Conservation (phyloP, 2,329 filamentous ascomycete genomes). For the Penicillium capsulatum region DNA sequence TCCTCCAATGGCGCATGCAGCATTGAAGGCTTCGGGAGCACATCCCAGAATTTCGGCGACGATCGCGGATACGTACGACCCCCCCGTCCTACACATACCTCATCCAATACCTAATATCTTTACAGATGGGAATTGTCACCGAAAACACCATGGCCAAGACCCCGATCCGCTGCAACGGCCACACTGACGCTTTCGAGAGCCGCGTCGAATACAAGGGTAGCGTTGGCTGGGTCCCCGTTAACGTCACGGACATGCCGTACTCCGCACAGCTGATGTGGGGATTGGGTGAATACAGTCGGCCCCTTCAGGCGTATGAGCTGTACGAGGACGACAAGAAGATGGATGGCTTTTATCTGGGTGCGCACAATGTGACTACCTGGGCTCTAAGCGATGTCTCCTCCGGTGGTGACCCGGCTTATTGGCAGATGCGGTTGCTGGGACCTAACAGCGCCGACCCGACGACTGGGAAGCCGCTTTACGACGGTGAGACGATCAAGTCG, state of each 20-base stretch:
- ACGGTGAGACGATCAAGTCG: slow-evolving; percentile 6
- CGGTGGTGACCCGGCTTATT: slow-evolving; percentile 5
- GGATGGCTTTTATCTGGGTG: slow-evolving; percentile 9
- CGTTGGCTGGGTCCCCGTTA: slow-evolving; percentile 4
- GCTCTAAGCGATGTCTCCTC: slow-evolving; percentile 1
- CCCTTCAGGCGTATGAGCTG: slow-evolving; percentile 6
- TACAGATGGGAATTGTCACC: slow-evolving; percentile 6
- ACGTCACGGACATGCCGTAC: slow-evolving; percentile 8
- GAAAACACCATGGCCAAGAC: slow-evolving; percentile 3
- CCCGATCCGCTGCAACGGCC: slow-evolving; percentile 7
- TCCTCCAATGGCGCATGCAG: slow-evolving; percentile 2
- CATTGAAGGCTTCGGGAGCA: slow-evolving; percentile 9
- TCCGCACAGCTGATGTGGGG: slow-evolving; percentile 7
- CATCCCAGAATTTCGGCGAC: background rate
- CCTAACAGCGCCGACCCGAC: slow-evolving; percentile 5
- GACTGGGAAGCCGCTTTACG: slow-evolving; percentile 1
- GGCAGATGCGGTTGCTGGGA: slow-evolving; percentile 6
- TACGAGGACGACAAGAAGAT: slow-evolving; percentile 7
- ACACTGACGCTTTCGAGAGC: slow-evolving; percentile 2
- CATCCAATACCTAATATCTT: background rate
- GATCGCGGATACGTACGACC: slow-evolving; percentile 4
- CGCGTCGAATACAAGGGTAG: slow-evolving; percentile 4
- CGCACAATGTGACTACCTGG: slow-evolving; percentile 12
- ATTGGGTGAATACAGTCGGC: slow-evolving; percentile 5
- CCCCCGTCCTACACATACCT: background rate